Percentiles rank a stretch among this genome's conserved stretches.
These are phyloP conservation scores for Penicillium canariense DNA, from an alignment of 495 filamentous ascomycete species.

Conservation along the genomic window DNA sequence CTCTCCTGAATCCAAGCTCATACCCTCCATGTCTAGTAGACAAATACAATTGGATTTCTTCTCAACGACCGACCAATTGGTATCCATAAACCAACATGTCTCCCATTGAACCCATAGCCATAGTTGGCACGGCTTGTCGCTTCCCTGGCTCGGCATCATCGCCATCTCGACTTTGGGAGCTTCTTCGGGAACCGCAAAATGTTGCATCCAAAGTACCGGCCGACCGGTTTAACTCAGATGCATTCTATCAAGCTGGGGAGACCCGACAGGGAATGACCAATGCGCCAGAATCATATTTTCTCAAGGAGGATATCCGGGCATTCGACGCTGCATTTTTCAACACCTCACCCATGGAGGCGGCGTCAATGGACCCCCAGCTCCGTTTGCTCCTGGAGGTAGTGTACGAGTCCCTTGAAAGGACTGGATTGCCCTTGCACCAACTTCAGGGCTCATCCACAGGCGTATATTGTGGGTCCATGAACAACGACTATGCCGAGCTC, in stretches of 20 bases:
- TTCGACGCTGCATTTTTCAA: constrained; percentile 53
- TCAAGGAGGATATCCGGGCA: constrained; percentile 28
- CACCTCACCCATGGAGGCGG: constrained; percentile 47
- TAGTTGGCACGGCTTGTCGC: constrained; percentile 27
- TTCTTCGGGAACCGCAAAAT: constrained; percentile 22
- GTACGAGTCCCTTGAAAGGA: constrained; percentile 53
- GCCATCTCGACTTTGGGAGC: constrained; percentile 29
- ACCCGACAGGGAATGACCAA: no score
- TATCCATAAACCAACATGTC: no score
- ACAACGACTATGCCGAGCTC: constrained; percentile 1
- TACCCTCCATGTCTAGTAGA: no score
- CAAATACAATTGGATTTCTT: no score
- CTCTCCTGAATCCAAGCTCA: no score
- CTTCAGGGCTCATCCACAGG: neutral
- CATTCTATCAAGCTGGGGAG: constrained; percentile 54
- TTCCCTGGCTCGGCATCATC: constrained; percentile 21
- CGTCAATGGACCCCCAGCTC: constrained; percentile 40
- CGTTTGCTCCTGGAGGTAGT: constrained; percentile 51
- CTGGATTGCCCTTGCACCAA: neutral
- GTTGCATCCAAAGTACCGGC: constrained; percentile 1
- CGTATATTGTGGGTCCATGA: constrained; percentile 39
- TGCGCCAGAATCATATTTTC: constrained; percentile 23
- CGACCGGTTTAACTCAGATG: constrained; percentile 44
- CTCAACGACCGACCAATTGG: no score
- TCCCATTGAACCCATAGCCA: constrained; percentile 28